A percentile compares a stretch with the other conserved stretches of the same genome.
Evolutionary conservation across 257 asterid species (phyloP).

Genomic region (Przewalskia tangutica): DNA sequence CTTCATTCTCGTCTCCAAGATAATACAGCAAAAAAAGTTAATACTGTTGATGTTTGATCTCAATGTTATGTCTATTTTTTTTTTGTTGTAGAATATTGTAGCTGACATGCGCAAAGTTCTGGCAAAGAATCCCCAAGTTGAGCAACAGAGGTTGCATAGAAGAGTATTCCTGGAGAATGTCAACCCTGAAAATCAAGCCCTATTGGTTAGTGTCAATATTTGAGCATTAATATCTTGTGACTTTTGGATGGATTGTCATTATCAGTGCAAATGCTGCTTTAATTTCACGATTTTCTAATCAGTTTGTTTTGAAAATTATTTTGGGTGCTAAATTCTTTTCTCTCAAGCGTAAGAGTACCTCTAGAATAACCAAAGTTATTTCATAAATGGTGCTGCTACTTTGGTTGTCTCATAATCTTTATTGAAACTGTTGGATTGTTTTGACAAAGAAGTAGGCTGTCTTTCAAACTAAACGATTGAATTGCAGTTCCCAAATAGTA

Average conservation of each 20-base stretch:
- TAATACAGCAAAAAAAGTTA: neutral
- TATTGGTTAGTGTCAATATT: slow-evolving; percentile 49
- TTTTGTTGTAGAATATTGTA: slow-evolving; percentile 58
- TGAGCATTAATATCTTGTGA: slow-evolving; percentile 8
- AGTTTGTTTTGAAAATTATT: neutral
- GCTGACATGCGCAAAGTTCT: slow-evolving; percentile 97
- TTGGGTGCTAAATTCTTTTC: neutral
- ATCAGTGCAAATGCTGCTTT: neutral
- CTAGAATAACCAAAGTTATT: neutral
- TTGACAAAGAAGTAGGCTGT: neutral
- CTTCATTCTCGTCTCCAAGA: neutral
- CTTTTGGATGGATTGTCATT: neutral
- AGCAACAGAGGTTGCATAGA: slow-evolving; percentile 86
- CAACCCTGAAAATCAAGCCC: slow-evolving; percentile 84
- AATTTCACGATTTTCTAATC: neutral
- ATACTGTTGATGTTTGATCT: neutral
- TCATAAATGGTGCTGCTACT: neutral
- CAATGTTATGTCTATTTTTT: neutral
- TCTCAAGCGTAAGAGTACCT: neutral
- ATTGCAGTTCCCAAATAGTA: neutral
- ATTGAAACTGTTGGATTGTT: neutral
- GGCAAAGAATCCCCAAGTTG: slow-evolving; percentile 90
- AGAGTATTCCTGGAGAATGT: slow-evolving; percentile 77
- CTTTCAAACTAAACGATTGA: neutral
- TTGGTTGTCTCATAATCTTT: neutral